Base-by-base conservation (phyloP, 1,139 yeast species). In the Chernovozyma sophiae-reginae region DNA sequence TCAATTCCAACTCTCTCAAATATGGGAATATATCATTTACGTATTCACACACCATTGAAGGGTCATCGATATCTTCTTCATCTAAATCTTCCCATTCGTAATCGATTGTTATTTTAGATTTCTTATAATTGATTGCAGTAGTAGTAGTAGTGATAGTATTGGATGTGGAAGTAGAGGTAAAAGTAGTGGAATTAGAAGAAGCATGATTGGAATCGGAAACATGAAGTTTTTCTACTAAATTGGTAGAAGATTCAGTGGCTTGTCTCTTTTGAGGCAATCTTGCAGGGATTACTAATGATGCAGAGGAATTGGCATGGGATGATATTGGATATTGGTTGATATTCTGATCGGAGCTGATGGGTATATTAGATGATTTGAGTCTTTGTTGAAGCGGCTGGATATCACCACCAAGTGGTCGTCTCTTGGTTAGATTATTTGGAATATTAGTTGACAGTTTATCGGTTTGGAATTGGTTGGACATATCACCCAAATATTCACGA, bases 1-100 rank as follows among this genome's bases (percentile, higher is more conserved):
- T 72, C 32, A 70, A 62, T 61, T 92, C 97, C 42, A 84, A 68
- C 53, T 75, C 81, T 57, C 83, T 80, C 48, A 90, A 67, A 58
- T 86, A 87, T 30, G 77, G 81, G 60, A 87, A 90, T 42, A 92
- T 90, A 43, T 87, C 97, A 47, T 70, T 77, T 39, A 86, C 96
- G 56, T 89, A 92, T 65, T 92, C 98, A 49, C 90, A 80, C 23
- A 86, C 97, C 97, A 90, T 89, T 46, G 86, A 71, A 10, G 97
- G 97, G 60, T 92, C 98, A 51, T 85, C 90, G 43, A 69, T 65
- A 57, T 92, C 98, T 51, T 86, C 96, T 36, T 84, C 90, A 56
- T 90, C 97, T 42, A 90, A 69, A 58, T 90, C 96, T 52, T 86
- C 96, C 95, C 95, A 89, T 45, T 74, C 77, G 51, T 80, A 72